Conservation (phyloP, 108 stramenopile species). For the Nitzschia sp. region DNA sequence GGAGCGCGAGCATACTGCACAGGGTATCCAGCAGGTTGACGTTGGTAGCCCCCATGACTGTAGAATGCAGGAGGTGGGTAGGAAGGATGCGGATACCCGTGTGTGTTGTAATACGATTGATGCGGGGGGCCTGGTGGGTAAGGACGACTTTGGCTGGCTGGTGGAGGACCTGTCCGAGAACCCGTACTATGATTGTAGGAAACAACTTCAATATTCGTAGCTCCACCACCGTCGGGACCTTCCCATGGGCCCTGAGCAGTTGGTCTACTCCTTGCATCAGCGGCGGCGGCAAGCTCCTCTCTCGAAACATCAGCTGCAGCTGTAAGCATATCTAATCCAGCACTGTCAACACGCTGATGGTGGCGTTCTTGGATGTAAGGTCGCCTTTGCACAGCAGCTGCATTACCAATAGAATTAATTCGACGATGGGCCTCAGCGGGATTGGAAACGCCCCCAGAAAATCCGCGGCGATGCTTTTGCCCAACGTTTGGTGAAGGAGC, state of each 20-base stretch:
- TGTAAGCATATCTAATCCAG: slow-evolving; percentile 56
- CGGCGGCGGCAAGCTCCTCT: slow-evolving; percentile 48
- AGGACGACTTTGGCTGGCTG: slow-evolving; percentile 9
- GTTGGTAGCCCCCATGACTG: slow-evolving; percentile 17
- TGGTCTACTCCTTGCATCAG: slow-evolving; percentile 12
- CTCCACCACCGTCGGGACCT: not conserved
- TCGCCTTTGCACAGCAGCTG: slow-evolving; percentile 30
- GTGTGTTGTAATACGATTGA: slow-evolving; percentile 23
- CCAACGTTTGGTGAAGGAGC: slow-evolving; percentile 8
- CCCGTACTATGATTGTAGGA: slow-evolving; percentile 25
- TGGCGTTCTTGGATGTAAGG: slow-evolving; percentile 22
- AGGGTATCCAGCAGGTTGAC: slow-evolving; percentile 30
- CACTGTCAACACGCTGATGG: slow-evolving; percentile 53
- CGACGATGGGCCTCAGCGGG: slow-evolving; percentile 68
- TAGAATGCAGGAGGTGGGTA: slow-evolving; percentile 35
- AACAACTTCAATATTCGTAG: slow-evolving; percentile 17
- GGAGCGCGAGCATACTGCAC: slow-evolving; percentile 35
- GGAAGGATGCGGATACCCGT: slow-evolving; percentile 22
- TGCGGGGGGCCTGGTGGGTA: slow-evolving; percentile 21
- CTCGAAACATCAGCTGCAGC: slow-evolving; percentile 57
- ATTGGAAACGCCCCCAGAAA: slow-evolving; percentile 58
- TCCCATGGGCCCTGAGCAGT: too few species aligned
- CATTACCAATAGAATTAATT: slow-evolving; percentile 63
- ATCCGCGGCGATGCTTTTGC: slow-evolving; percentile 65
- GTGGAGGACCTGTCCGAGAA: slow-evolving; percentile 10